These are phyloP conservation scores for Rhipidocladum racemiflorum DNA, from an alignment of 176 grass and related monocot species.

Conservation along the genomic window DNA sequence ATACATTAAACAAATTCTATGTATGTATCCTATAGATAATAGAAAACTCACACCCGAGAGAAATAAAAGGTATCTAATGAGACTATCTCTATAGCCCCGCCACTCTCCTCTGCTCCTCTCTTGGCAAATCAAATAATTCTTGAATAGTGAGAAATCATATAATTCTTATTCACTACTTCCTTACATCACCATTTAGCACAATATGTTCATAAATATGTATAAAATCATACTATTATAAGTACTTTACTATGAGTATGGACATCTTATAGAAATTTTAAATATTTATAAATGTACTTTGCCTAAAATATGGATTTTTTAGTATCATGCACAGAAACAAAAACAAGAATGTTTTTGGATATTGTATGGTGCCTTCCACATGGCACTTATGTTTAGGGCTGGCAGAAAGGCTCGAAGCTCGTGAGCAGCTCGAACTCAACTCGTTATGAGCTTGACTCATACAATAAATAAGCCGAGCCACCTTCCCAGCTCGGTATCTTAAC, in stretches of 20 bases:
- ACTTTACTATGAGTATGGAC: not conserved
- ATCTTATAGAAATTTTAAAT: not conserved
- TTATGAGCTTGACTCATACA: too few species aligned
- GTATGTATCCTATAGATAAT: too few species aligned
- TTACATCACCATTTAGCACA: not conserved
- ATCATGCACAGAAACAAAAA: not conserved
- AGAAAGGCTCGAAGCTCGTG: too few species aligned
- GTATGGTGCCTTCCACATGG: not conserved
- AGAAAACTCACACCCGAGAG: not conserved
- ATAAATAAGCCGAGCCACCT: too few species aligned
- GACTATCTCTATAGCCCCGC: not conserved
- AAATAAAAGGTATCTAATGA: not conserved
- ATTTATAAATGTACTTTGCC: not conserved
- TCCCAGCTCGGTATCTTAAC: too few species aligned
- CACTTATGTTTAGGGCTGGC: not conserved
- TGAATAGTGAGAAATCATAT: not conserved
- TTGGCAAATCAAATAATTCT: too few species aligned
- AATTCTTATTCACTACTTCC: not conserved
- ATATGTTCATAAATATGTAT: too few species aligned
- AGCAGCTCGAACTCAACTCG: too few species aligned
- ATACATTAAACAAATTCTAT: not conserved
- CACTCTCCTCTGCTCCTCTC: too few species aligned
- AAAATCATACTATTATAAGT: too few species aligned
- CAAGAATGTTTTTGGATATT: not conserved
- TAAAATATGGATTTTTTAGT: not conserved